Base-by-base conservation (phyloP, 495 filamentous ascomycete species). In the Achaetomiella virescens region DNA sequence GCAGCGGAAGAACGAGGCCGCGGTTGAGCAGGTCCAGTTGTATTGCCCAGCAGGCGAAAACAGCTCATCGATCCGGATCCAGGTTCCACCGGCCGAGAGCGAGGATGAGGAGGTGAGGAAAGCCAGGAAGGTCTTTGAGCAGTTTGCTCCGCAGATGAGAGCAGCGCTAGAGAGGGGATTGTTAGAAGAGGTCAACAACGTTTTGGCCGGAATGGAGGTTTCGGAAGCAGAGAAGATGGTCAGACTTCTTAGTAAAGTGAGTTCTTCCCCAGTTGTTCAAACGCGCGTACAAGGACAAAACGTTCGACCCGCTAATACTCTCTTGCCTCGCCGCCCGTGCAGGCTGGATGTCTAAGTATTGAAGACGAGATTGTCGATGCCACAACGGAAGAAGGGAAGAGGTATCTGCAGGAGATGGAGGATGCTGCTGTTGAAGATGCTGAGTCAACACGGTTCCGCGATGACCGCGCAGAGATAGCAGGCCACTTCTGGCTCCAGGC, bases 361-460 rank as follows among this genome's bases (percentile, higher is more conserved):
- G 92, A 97, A 66, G 81, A 91, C 59, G 84, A 92, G 24, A 88
- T 98, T 48, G 91, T 98, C 63, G 93, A 98, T 74, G 89, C 89
- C 6, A 97, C 92, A 24, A 98, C 93, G 0, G 89, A 91, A 58
- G 93, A 96, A 66, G 93, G 93, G 6, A 77, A 82, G 70, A 79
- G 83, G 70, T 80, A 84, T 68, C 72, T 96, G 42, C 82, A 85
- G 70, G 81, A 88, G 68, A 78, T 97, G 48, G 89, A 96, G 70
- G n/a, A n/a, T n/a, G n/a, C n/a, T n/a, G n/a, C n/a, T n/a, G n/a
- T n/a, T n/a, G n/a, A n/a, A n/a, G n/a, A n/a, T n/a, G n/a, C n/a
- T n/a, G n/a, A n/a, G n/a, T n/a, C n/a, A n/a, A n/a, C n/a, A n/a
- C n/a, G n/a, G n/a, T n/a, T n/a, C n/a, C n/a, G n/a, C n/a, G n/a